Percentiles rank a stretch among this genome's conserved stretches.
These are phyloP conservation scores for Populus hybrid DNA, from an alignment of 441 rosid species.

Conservation along the genomic window DNA sequence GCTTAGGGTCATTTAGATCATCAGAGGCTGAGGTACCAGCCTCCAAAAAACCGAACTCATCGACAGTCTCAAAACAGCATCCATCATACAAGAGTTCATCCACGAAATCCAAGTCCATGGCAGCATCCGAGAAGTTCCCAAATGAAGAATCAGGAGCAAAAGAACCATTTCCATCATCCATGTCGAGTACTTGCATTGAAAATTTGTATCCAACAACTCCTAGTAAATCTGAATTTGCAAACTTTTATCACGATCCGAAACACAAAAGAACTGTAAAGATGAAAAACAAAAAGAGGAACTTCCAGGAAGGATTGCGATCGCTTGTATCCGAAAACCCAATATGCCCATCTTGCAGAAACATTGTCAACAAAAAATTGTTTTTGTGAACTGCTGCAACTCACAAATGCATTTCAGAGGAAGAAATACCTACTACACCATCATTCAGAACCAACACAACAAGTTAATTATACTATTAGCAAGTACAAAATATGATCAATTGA, in stretches of 20 bases:
- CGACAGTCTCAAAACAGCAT: constrained; percentile 73
- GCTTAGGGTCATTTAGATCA: constrained; percentile 23
- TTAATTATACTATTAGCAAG: too few species aligned
- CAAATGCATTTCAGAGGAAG: constrained; percentile 59
- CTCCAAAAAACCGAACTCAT: constrained; percentile 40
- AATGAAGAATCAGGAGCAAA: constrained; percentile 34
- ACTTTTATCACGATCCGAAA: constrained; percentile 46
- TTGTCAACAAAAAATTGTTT: constrained; percentile 54
- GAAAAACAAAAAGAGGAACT: constrained; percentile 66
- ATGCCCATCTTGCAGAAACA: constrained; percentile 62
- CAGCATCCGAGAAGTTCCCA: constrained; percentile 43
- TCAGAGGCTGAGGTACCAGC: constrained; percentile 29
- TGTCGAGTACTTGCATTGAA: too few species aligned
- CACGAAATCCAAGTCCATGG: constrained; percentile 89
- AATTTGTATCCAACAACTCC: too few species aligned
- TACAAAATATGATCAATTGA: too few species aligned
- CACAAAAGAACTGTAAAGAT: constrained; percentile 58
- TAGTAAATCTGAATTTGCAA: background rate
- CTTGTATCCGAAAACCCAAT: constrained; percentile 49
- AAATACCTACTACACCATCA: constrained; percentile 36
- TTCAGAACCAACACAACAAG: constrained; percentile 10
- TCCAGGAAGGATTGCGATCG: constrained; percentile 58
- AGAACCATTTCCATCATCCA: too few species aligned
- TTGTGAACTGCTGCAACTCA: constrained; percentile 58
- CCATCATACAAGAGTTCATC: constrained; percentile 85